Percentiles rank a stretch among this genome's conserved stretches.
phyloP scores from a whole-genome alignment of 1,139 yeast genomes.

The Pneumocystis oryctolagi region DNA sequence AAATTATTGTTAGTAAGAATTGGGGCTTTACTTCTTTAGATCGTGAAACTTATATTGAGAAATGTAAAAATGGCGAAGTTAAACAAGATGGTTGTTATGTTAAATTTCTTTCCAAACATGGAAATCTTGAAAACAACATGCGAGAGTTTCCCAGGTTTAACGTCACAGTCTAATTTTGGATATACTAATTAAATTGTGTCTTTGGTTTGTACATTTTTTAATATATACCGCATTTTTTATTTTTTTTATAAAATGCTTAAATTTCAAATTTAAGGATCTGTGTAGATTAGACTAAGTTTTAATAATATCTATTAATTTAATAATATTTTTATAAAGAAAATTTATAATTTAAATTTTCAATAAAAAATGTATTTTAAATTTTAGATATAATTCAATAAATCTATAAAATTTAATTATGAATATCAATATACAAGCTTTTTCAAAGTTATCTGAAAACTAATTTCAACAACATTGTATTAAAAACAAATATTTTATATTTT shows the following conservation, averaged over 20 bases:
- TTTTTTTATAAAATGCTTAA: background rate
- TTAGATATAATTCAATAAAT: too few relatives aligned
- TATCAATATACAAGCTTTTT: too few relatives aligned
- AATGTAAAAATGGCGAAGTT: constrained; percentile 94
- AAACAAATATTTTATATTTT: too few relatives aligned
- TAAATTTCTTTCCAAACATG: constrained; percentile 94
- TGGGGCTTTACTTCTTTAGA: constrained; percentile 99
- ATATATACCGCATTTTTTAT: background rate
- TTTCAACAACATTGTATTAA: too few relatives aligned
- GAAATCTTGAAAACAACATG: constrained; percentile 85
- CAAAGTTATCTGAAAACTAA: too few relatives aligned
- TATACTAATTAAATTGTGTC: background rate
- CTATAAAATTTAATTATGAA: too few relatives aligned
- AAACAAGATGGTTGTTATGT: constrained; percentile 99
- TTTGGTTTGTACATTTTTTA: background rate
- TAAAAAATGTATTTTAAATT: too few relatives aligned
- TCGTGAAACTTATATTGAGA: constrained; percentile 91
- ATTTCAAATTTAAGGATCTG: too few relatives aligned
- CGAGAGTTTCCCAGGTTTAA: constrained; percentile 57
- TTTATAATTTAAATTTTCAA: too few relatives aligned
- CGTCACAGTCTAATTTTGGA: background rate
- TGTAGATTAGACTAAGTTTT: too few relatives aligned
- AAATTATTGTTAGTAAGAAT: constrained; percentile 96
- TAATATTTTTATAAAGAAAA: too few relatives aligned
- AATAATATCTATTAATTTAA: too few relatives aligned